Base-by-base conservation (phyloP, 1,139 yeast genomes). In the Candida buenavistaensis region DNA sequence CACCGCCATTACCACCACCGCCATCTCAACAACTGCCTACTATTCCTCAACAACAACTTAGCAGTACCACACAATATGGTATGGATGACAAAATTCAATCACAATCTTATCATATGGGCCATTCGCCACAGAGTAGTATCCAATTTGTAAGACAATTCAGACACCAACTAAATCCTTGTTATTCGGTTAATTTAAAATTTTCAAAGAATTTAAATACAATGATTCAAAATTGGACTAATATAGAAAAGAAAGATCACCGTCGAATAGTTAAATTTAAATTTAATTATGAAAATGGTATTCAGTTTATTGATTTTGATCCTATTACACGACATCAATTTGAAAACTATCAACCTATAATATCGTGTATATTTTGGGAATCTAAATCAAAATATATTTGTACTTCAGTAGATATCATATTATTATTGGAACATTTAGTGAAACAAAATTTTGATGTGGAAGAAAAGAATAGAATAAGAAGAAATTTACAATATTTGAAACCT, bases 401-500 rank as follows among this genome's bases (percentile, higher is more conserved):
- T 0, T 75, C 82, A 2, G 89, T 82, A 19, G 89, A 82, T 51
- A 68, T 82, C 35, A 78, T 82, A 13, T 54, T 68, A 22, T 55
- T 82, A 8, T 61, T 82, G 30, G 88, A 82, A 51, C 69, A 71
- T 44, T 64, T 82, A 35, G 77, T 79, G 21, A 72, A 68, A 38
- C 70, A 78, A 38, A 71, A 70, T 44, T 82, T 82, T 54, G 67
- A 78, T 9, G 80, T 81, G 11, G 86, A 63, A 50, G 90, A 82
- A 52, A 82, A 82, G 57, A 82, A 82, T 54, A 63, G 89, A 36
- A 80, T 82, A 23, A 65, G 90, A 32, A 63, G 90, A 33, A 82
- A 82, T 47, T 62, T 82, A 36, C 88, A 82, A 49, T 78, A 79
- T 22, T 68, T 80, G 44, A 78, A 75, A 46, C 88, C 90, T 2